A percentile compares a stretch with the other conserved stretches of the same genome.
Evolutionary conservation across 2,329 filamentous ascomycete species (phyloP).

Genomic region (Dendrostoma leiphaemia): DNA sequence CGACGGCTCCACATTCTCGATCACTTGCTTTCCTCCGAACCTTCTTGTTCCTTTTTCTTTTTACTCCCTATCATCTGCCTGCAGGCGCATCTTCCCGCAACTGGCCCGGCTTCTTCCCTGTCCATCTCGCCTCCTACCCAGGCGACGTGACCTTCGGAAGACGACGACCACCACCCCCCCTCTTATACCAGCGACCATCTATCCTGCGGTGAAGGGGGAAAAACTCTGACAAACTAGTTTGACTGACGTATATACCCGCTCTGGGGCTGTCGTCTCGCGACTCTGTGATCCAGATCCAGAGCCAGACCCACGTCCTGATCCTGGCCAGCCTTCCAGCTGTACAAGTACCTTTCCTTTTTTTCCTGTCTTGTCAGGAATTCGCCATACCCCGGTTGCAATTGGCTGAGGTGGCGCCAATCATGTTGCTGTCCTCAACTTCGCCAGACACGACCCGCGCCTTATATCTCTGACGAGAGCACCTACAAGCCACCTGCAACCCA

Average conservation of each 20-base stretch:
- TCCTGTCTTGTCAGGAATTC: conserved; percentile 23
- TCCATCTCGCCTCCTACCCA: conserved; percentile 24
- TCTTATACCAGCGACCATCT: conserved; percentile 32
- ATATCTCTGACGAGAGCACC: conserved; percentile 22
- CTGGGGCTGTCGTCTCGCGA: conserved; percentile 13
- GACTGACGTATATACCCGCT: conserved; percentile 37
- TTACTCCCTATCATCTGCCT: conserved; percentile 23
- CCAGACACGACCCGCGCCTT: conserved; percentile 41
- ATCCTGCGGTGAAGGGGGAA: conserved; percentile 29
- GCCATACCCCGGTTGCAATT: conserved; percentile 5
- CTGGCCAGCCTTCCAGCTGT: conserved; percentile 5
- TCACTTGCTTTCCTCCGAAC: conserved; percentile 15
- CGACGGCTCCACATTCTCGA: conserved; percentile 13
- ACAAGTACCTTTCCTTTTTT: conserved; percentile 24
- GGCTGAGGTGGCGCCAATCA: conserved; percentile 39
- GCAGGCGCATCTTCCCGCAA: conserved; percentile 35
- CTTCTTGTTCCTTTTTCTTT: conserved; percentile 19
- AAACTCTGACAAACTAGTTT: conserved; percentile 35
- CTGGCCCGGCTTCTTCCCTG: conserved; percentile 33
- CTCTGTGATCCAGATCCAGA: conserved; percentile 21
- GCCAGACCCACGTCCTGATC: neutral
- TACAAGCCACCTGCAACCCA: conserved; percentile 14
- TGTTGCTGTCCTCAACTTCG: conserved; percentile 34
- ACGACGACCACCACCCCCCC: conserved; percentile 38
- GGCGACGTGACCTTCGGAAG: conserved; percentile 32